Percentiles rank a stretch among this genome's conserved stretches.
Evolutionary conservation across 306 rosid species (phyloP).

Genomic region (Castanea sativa): DNA sequence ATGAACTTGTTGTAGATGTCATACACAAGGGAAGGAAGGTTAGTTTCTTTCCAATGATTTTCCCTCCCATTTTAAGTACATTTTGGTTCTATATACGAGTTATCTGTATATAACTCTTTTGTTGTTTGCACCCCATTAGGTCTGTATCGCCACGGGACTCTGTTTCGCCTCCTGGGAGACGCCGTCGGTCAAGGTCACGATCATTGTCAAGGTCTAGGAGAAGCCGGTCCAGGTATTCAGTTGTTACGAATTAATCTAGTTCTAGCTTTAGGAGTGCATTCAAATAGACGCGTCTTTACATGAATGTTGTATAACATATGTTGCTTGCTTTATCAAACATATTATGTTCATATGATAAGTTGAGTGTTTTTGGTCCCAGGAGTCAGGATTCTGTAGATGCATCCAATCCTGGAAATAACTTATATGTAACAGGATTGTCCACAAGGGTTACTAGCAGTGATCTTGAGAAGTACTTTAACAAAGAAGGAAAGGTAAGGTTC

Average conservation of each 20-base stretch:
- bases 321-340: background rate
- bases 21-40: constrained; percentile 43
- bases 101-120: background rate
- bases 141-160: constrained; percentile 35
- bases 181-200: constrained; percentile 25
- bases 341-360: background rate
- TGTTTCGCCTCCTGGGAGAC: constrained; percentile 40
- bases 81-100: background rate
- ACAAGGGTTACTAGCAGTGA: constrained; percentile 37
- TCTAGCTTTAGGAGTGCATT: background rate
- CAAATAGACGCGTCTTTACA: background rate
- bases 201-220: constrained; percentile 37
- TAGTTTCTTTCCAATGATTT: background rate
- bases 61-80: no score
- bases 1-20: constrained; percentile 32
- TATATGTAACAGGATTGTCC: constrained; percentile 49
- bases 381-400: constrained; percentile 24
- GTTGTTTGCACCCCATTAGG: constrained; percentile 18
- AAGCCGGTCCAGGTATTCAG: constrained; percentile 42
- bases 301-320: background rate
- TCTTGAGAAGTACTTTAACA: constrained; percentile 38
- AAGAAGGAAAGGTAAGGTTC: constrained; percentile 41
- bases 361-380: constrained; percentile 28
- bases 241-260: background rate
- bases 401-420: constrained; percentile 52